Percentiles rank a stretch among this genome's conserved stretches.
Conservation (phyloP, 1,284 basidiomycete species). For the Cutaneotrichosporon sp. region DNA sequence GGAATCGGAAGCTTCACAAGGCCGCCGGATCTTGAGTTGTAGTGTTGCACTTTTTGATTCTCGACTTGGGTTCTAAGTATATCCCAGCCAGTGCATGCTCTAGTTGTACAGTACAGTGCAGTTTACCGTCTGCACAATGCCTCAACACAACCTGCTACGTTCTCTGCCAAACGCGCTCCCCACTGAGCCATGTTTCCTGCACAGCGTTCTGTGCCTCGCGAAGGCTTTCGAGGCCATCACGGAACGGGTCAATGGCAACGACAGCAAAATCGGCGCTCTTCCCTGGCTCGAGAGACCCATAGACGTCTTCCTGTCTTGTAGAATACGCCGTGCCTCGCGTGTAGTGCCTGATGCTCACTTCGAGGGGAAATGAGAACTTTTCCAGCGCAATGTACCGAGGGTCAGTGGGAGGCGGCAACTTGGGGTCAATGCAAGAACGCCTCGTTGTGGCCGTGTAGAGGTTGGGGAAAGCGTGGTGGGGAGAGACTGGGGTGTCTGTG, state of each 20-base stretch:
- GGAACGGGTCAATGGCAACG: constrained; percentile 28
- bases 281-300: constrained; percentile 23
- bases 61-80: too few relatives aligned
- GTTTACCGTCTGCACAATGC: not conserved
- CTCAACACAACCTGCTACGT: not conserved
- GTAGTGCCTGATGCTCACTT: constrained; percentile 20
- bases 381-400: constrained; percentile 10
- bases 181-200: constrained; percentile 27
- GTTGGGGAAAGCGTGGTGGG: constrained; percentile 25
- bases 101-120: too few relatives aligned
- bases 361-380: constrained; percentile 13
- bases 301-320: constrained; percentile 10
- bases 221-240: constrained; percentile 23
- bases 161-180: constrained; percentile 14
- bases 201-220: constrained; percentile 25
- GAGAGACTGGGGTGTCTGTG: constrained; percentile 30
- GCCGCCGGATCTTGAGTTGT: too few relatives aligned
- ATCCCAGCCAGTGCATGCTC: not conserved
- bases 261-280: constrained; percentile 30
- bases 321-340: constrained; percentile 22
- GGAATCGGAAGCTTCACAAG: too few relatives aligned
- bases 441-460: constrained; percentile 30
- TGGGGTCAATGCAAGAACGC: constrained; percentile 21
- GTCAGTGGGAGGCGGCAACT: constrained; percentile 6
- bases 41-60: too few relatives aligned